phyloP scores from a whole-genome alignment of 768 basidiomycete genomes.

The Mycena filopes region DNA sequence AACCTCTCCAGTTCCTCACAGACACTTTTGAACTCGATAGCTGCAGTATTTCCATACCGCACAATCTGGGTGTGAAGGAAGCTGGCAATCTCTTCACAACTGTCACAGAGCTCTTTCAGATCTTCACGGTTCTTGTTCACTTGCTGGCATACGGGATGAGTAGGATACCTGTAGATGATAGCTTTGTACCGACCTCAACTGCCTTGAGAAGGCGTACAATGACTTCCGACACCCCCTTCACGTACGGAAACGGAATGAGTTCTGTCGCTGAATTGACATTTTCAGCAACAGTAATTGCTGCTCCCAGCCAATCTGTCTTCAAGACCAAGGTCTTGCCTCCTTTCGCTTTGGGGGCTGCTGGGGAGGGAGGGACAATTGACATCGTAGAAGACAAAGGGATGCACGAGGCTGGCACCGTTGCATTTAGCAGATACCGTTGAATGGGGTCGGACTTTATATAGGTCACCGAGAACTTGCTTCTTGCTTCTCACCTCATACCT shows the following conservation, averaged over 20 bases:
- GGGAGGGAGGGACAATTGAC: too few species aligned
- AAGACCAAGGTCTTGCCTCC: too few species aligned
- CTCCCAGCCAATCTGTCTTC: too few species aligned
- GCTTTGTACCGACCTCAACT: neutral
- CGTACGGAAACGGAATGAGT: conserved; percentile 8
- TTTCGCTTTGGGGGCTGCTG: too few species aligned
- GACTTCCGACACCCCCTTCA: neutral
- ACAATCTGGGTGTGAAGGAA: neutral
- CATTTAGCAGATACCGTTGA: too few species aligned
- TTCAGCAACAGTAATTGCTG: neutral
- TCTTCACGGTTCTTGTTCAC: conserved; percentile 7
- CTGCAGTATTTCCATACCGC: neutral
- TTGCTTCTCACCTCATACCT: too few species aligned
- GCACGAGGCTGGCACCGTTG: too few species aligned
- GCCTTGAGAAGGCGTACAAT: neutral
- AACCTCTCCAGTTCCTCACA: neutral
- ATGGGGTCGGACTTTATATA: too few species aligned
- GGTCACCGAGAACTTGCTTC: too few species aligned
- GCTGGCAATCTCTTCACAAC: neutral
- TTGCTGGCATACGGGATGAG: neutral
- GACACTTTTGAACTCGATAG: neutral
- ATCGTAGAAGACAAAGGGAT: too few species aligned
- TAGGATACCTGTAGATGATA: neutral
- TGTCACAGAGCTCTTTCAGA: conserved; percentile 4
- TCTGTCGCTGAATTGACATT: neutral